phyloP scores from a whole-genome alignment of 495 filamentous ascomycete species.

The Sphaerosporella brunnea region DNA sequence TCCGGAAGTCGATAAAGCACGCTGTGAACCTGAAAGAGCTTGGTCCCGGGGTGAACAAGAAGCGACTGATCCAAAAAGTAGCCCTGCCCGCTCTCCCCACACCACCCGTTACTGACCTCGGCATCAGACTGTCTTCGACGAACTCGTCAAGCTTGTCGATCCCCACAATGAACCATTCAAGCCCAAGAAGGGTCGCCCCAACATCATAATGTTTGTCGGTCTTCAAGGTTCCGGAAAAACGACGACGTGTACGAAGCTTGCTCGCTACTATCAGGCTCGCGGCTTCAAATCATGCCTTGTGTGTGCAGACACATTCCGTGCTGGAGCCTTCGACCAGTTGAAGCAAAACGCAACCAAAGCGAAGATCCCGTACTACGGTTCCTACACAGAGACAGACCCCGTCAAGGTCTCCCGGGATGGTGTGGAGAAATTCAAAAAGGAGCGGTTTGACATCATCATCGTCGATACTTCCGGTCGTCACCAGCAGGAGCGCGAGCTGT shows the following conservation, averaged over 20 bases:
- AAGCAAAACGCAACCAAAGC: constrained; percentile 98
- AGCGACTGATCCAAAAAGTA: constrained; percentile 82
- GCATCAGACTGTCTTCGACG: constrained; percentile 69
- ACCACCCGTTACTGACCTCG: constrained; percentile 6
- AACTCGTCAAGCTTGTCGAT: constrained; percentile 86
- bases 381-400: constrained; percentile 86
- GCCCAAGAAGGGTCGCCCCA: constrained; percentile 86
- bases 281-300: constrained; percentile 91
- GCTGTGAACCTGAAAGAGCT: constrained; percentile 88
- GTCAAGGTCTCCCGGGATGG: constrained; percentile 82
- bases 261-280: constrained; percentile 80
- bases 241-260: constrained; percentile 93
- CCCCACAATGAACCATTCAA: constrained; percentile 92
- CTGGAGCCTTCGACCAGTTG: constrained; percentile 93
- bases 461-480: constrained; percentile 93
- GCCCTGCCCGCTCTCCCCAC: not conserved
- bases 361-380: constrained; percentile 96
- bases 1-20: constrained; percentile 81
- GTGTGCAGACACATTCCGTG: constrained; percentile 96
- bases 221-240: constrained; percentile 95
- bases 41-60: constrained; percentile 82
- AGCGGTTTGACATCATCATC: constrained; percentile 95
- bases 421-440: constrained; percentile 98
- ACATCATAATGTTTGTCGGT: constrained; percentile 99
- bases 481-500: constrained; percentile 83